Conservation (phyloP, 768 basidiomycete species). For the Royoungia palumana region DNA sequence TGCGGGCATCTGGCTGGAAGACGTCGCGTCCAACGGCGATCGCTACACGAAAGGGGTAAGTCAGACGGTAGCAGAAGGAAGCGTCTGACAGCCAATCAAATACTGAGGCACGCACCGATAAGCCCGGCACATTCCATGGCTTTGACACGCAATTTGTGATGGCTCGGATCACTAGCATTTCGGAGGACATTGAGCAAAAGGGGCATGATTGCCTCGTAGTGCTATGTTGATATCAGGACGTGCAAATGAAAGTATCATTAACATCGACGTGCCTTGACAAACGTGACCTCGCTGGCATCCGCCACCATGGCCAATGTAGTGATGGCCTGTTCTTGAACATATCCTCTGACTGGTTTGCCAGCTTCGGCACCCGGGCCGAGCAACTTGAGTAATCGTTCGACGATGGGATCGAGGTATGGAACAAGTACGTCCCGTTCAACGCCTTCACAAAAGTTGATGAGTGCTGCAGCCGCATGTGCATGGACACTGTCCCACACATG, state of each 20-base stretch:
- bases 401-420: conserved; percentile 77
- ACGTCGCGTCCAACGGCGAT: conserved; percentile 83
- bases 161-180: conserved; percentile 65
- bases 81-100: not conserved
- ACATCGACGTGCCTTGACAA: conserved; percentile 53
- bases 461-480: conserved; percentile 79
- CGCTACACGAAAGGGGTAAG: conserved; percentile 39
- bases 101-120: conserved; percentile 53
- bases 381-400: conserved; percentile 57
- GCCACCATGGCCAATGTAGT: conserved; percentile 90
- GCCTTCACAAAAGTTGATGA: conserved; percentile 91
- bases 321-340: conserved; percentile 86
- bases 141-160: conserved; percentile 68
- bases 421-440: conserved; percentile 69
- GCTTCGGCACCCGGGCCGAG: conserved; percentile 51
- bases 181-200: conserved; percentile 71
- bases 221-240: conserved; percentile 36
- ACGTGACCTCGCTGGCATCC: conserved; percentile 75
- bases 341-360: conserved; percentile 43
- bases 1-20: conserved; percentile 70
- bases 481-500: conserved; percentile 56
- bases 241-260: too few species aligned
- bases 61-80: too few species aligned
- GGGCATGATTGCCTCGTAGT: conserved; percentile 79
- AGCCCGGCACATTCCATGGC: conserved; percentile 91